Evolutionary conservation across 164 flowering plant species (phyloP), one percentile per base, ranked within the genome.

Genomic region (Umbellularia californica): DNA sequence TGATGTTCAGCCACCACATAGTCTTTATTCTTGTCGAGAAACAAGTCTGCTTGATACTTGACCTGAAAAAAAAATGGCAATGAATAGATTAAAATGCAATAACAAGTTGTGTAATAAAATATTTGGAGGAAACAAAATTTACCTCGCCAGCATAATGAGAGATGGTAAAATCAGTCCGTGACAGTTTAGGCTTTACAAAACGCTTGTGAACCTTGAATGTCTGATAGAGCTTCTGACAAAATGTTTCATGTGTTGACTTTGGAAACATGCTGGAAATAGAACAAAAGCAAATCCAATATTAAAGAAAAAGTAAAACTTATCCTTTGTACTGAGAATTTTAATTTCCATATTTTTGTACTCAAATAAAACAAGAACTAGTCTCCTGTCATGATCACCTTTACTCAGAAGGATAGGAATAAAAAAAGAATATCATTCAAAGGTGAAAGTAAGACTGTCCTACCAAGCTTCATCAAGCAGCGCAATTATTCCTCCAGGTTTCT

Each of bases 1-100:
- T 96, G 99, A 81, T 96, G 99, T 82, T 96, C 99, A 62, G 94
- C 97, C 85, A 96, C 88, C 74, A 96, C 98, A 85, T 96, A 96
- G 81, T 96, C 98, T 81, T 96, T 96, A 88, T 96, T 96, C 88
- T 96, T 96, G 83, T 96, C 99, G 81, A 96, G 81, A 80, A 96
- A 96, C 63, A 86, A 74, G 24, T 96, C 99, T 2, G 99, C 94
- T 82, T 91, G 98, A 78, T 96, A 96, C 50, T 95, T 90, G 67
- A 96, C 98, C 99, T 96, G 85, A 20, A 23, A 22, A 63, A 63
- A 20, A 10, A 19, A 63, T 20, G 66, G 12, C 19, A 63, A 41
- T 55, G n/a, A 15, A 55, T 3, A 55, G 60, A 55, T 17, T 55
- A 55, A 15, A 11, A 15, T 13, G 17, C 17, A 55, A 55, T 19